These are phyloP conservation scores for Tulasnella sp. DNA, from an alignment of 768 basidiomycete genomes.

Conservation along the genomic window DNA sequence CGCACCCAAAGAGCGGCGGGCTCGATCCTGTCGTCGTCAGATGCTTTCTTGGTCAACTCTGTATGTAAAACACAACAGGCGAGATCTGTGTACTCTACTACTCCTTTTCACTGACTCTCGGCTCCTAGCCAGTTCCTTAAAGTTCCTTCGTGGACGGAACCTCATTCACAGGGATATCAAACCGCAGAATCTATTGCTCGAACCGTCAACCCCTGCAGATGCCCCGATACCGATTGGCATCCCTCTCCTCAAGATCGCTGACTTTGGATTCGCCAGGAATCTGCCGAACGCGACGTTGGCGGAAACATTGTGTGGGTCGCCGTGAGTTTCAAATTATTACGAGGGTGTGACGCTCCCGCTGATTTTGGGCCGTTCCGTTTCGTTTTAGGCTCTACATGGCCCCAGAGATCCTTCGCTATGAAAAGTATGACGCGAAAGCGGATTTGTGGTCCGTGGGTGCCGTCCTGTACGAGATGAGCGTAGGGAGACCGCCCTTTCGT, in stretches of 20 bases:
- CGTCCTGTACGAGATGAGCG: conserved; percentile 89
- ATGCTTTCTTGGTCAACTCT: conserved; percentile 84
- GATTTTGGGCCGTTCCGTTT: background rate
- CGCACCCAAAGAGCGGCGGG: conserved; percentile 84
- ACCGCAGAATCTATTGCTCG: conserved; percentile 90
- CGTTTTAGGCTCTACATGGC: conserved; percentile 87
- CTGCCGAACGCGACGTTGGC: conserved; percentile 90
- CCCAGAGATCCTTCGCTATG: conserved; percentile 91
- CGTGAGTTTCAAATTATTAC: conserved; percentile 41
- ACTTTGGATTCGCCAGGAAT: conserved; percentile 94
- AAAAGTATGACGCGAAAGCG: conserved; percentile 96
- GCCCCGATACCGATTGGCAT: conserved; percentile 60
- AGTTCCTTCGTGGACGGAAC: conserved; percentile 78
- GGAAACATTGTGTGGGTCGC: conserved; percentile 94
- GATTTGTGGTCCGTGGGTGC: conserved; percentile 98
- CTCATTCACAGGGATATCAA: conserved; percentile 97
- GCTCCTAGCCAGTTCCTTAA: conserved; percentile 70
- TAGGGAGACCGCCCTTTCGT: conserved; percentile 87
- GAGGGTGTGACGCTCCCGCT: background rate
- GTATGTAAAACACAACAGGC: conserved; percentile 24
- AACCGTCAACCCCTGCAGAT: conserved; percentile 68
- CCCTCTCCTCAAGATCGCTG: conserved; percentile 95
- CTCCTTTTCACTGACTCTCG: background rate
- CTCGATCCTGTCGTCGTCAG: conserved; percentile 83
- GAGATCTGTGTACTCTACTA: background rate